Base-by-base conservation (phyloP, 2,329 filamentous ascomycete genomes). In the Penicillium sp. region DNA sequence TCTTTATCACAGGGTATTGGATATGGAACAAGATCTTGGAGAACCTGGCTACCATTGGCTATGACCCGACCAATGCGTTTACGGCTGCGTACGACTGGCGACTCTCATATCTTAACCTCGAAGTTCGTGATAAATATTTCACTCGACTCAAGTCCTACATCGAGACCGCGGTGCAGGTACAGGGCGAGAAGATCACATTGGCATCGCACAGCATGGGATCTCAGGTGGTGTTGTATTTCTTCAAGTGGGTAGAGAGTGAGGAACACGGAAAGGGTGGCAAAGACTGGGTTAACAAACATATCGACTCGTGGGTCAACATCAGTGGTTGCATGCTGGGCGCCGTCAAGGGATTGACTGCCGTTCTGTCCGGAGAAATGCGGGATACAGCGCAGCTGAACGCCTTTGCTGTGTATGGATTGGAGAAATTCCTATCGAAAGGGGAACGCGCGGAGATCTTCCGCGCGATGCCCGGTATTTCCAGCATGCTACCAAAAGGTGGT, bases 1-100 rank as follows among this genome's bases (percentile, higher is more conserved):
- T 99, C 69, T 80, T 79, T 63, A 86, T 87, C 62, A 86, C 85
- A 2, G 85, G 86, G 5, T 99, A 99, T 76, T 99, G 94, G 94
- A 97, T 99, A 58, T 97, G 92, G 92, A 97, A 90, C 77, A 97
- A 97, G 76, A 97, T 99, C 58, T 81, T 99, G 48, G 94, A 99
- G 76, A 99, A 99, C 69, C 80, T 99, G 50, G 94, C 94, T 0
- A 94, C 92, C 0, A 89, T 99, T 56, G 94, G 94, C 14, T 99
- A 99, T 72, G 94, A 99, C 69, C 93, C 94, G 24, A 85, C 82
- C 2, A 87, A 87, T 66, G 85, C 85, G 0, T 87, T 86, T 62
- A 85, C 85, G 0, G 85, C 85, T 1, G 83, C 85, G 1, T 88
- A 99, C 71, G 94, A 99, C 76, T 99, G 94, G 94, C 86, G 94